Base-by-base conservation (phyloP, 2,329 filamentous ascomycete species). In the Dactylonectria estremocensis region DNA sequence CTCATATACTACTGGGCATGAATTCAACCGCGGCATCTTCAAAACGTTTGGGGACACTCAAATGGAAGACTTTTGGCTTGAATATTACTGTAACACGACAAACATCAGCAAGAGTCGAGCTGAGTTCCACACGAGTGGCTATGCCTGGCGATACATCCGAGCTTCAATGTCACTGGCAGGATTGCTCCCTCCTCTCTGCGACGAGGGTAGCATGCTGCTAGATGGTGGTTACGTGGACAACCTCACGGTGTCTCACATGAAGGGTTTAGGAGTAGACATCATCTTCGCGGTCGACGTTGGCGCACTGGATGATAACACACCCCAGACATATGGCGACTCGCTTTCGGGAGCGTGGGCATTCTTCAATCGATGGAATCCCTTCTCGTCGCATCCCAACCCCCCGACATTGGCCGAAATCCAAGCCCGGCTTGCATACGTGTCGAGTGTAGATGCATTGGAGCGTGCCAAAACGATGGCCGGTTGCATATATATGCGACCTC, bases 61-160 rank as follows among this genome's bases (percentile, higher is more conserved):
- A 78, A 98, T 99, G 65, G 96, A 99, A 82, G 96, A 99, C 80
- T 99, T 98, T 77, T 99, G 96, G 96, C 88, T 99, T 11, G 95
- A 97, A 74, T 99, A 94, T 80, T 99, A 99, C 83, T 99, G 97
- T 87, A 99, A 99, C 82, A 98, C 96, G 0, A 99, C 97, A 43
- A 99, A 98, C 80, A 98, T 99, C 82, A 97, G 93, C 83, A 97
- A 97, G 80, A 96, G 93, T 68, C 89, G 95, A 20, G 90, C 90
- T 3, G 96, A 99, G 79, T 95, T 97, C 72, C 96, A 99, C 81
- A 98, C 95, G 0, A 96, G 93, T 68, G 96, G 96, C 14, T 99
- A 99, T 77, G 95, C 96, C 0, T 99, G 96, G 96, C 90, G 97
- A 48, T 99, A 99, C 76, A 93, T 99, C 24, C 90, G 96, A 52